These are phyloP conservation scores for Pyrus bretschneideri DNA, from an alignment of 306 rosid genomes.

Conservation along the genomic window DNA sequence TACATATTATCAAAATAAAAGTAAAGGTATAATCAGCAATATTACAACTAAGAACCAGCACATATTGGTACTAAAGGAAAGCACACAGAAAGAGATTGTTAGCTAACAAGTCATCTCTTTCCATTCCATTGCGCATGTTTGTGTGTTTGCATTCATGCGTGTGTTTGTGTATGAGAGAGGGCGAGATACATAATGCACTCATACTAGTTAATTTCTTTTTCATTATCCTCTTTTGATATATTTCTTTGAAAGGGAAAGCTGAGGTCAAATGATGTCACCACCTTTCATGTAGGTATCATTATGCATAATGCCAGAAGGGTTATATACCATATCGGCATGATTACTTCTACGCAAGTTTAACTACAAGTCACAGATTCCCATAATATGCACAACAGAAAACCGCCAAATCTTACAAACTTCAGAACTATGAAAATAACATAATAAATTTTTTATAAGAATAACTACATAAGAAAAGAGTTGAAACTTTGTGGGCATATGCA, in stretches of 20 bases:
- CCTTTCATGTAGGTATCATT: neutral
- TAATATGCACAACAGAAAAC: neutral
- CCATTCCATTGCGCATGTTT: neutral
- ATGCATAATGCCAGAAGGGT: neutral
- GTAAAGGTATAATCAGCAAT: neutral
- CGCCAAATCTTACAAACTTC: neutral
- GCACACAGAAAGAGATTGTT: neutral
- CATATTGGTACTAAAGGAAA: neutral
- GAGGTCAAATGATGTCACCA: constrained; percentile 16
- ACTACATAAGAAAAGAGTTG: neutral
- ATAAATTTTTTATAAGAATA: neutral
- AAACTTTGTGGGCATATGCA: neutral
- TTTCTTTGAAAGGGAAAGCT: constrained; percentile 4
- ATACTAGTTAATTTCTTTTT: neutral
- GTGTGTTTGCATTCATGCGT: too few species aligned
- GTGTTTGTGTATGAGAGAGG: neutral
- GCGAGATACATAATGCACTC: neutral
- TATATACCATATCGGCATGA: neutral
- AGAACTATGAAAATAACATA: neutral
- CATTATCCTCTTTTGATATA: neutral
- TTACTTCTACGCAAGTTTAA: neutral
- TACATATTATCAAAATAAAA: neutral
- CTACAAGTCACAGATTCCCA: neutral
- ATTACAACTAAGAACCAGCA: neutral
- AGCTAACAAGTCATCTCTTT: neutral